Evolutionary conservation across 345 rosid genomes (phyloP).

Genomic region (Garcia nutans): DNA sequence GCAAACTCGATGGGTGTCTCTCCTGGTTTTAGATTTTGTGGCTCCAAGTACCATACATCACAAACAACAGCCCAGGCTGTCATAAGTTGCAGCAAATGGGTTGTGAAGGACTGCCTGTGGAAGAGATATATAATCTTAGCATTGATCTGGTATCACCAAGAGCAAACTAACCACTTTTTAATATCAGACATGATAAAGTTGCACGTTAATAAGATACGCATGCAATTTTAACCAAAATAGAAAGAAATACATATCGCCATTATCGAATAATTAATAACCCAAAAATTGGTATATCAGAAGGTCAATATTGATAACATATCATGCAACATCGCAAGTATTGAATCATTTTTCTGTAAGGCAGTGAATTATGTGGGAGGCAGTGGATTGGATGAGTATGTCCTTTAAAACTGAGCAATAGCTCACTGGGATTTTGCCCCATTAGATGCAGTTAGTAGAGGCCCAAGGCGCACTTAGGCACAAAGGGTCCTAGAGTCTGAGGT

Average conservation of each 20-base stretch:
- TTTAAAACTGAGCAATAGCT: neutral
- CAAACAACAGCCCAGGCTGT: slow-evolving; percentile 99
- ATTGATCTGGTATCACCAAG: slow-evolving; percentile 13
- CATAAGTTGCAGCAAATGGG: slow-evolving; percentile 96
- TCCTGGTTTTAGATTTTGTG: slow-evolving; percentile 77
- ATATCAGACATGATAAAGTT: neutral
- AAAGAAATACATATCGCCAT: neutral
- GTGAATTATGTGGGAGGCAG: neutral
- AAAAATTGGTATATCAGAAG: neutral
- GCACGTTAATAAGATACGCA: neutral
- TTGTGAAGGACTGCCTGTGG: slow-evolving; percentile 94
- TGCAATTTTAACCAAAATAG: neutral
- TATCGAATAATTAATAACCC: neutral
- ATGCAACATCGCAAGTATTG: neutral
- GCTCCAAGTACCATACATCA: slow-evolving; percentile 98
- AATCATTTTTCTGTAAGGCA: neutral
- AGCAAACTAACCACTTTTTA: neutral
- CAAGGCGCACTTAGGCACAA: too few species aligned
- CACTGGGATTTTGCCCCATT: neutral
- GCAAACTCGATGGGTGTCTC: slow-evolving; percentile 97
- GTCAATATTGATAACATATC: neutral
- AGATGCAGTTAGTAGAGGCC: too few species aligned
- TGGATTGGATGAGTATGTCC: neutral
- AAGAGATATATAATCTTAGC: slow-evolving; percentile 13
- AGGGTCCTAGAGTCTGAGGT: too few species aligned